Evolutionary conservation across 2,329 filamentous ascomycete species (phyloP).

Genomic region (Acrocalymma vagum): DNA sequence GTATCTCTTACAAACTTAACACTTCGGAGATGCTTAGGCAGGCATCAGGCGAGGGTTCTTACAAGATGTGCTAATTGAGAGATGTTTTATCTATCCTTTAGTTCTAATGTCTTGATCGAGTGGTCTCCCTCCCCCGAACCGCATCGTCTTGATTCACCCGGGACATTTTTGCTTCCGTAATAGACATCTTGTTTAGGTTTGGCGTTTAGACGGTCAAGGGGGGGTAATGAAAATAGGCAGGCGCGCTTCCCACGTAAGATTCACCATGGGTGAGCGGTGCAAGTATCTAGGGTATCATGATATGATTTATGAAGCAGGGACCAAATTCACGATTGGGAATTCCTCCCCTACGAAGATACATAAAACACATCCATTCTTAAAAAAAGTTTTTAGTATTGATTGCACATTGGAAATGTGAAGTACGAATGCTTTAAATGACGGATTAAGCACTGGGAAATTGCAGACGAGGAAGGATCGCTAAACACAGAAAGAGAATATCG

Average conservation of each 20-base stretch:
- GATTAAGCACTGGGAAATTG: too few species aligned
- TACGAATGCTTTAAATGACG: too few species aligned
- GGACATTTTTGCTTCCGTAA: slow-evolving; percentile 12
- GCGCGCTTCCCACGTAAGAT: too few species aligned
- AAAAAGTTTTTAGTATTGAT: slow-evolving; percentile 10
- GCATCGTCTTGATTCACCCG: slow-evolving; percentile 1
- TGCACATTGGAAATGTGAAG: too few species aligned
- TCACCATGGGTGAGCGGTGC: slow-evolving; percentile 17
- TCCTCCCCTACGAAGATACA: slow-evolving; percentile 45
- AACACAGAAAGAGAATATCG: too few species aligned
- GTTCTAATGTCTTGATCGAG: background rate
- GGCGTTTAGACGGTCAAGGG: slow-evolving; percentile 25
- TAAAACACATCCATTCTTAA: too few species aligned
- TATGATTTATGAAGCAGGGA: slow-evolving; percentile 44
- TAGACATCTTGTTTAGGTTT: slow-evolving; percentile 22
- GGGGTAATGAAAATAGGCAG: too few species aligned
- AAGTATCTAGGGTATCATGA: slow-evolving; percentile 43
- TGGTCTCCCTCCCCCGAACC: background rate
- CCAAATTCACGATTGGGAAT: slow-evolving; percentile 44
- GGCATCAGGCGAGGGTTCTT: slow-evolving; percentile 75
- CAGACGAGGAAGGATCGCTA: too few species aligned
- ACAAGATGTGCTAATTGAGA: slow-evolving; percentile 75
- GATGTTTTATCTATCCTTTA: too few species aligned
- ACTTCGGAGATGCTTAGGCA: slow-evolving; percentile 76
- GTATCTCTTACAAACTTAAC: slow-evolving; percentile 81